Evolutionary conservation across 176 grass and related monocot species (phyloP), one percentile per base, ranked within the genome.

Genomic region (Aegilops speltoides): DNA sequence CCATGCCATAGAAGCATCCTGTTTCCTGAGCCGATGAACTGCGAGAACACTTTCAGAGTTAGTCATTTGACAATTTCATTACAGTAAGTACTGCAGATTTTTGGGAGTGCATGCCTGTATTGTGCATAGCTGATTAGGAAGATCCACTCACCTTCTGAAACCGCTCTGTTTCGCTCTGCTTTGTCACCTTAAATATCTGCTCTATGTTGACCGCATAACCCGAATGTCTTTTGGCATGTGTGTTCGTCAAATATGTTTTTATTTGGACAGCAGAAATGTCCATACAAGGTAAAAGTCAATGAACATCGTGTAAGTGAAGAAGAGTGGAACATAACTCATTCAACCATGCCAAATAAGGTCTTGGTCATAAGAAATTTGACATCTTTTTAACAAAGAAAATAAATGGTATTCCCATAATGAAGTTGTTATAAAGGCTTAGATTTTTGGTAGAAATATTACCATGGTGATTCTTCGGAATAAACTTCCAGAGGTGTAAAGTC

Each of bases 1-100:
- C 93, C 96, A 85, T 98, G 96, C 96, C 91, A 98, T 73, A 98
- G 77, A 96, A 98, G 96, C 96, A 96, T 98, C 84, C 91, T 94
- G 91, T 98, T 96, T 86, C 85, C 63, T 43, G 88, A 52, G 12
- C 61, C 61, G 46, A 87, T 81, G 88, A 92, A 98, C 93, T 96
- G 79, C 62, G 67, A 20, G 20, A 54, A 82, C 23, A 66, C 40
- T 79, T 34, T 45, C 6, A 77, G 25, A 85, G 56, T 84, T 23
- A 84, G 38, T 50, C 36, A 5, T 71, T 52, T 70, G 1, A 10
- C 13, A 50, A 8, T 20, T 10, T 50, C 14, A 66, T 64, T 59
- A 24, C 12, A 16, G 5, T 17, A 9, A 16, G 5, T 17, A 4
- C 24, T 9, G 29, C 7, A 46, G 24, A 0, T 15, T 33, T n/a